These are phyloP conservation scores for Pseudogymnoascus destructans DNA, from an alignment of 2,329 filamentous ascomycete genomes.

Conservation along the genomic window DNA sequence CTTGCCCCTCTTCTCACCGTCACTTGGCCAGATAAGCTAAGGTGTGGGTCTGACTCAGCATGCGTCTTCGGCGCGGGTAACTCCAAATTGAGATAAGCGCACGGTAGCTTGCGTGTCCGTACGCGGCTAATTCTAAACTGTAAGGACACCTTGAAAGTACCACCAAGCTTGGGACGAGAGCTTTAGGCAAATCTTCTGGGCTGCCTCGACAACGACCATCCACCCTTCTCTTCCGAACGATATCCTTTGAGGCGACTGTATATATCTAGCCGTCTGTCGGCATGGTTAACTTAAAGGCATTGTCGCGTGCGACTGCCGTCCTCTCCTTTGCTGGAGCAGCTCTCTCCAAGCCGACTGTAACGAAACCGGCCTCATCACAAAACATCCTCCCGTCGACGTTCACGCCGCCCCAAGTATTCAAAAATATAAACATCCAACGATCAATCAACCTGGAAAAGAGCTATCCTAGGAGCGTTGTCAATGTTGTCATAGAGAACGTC, in stretches of 20 bases:
- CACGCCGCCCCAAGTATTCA: conserved; percentile 80
- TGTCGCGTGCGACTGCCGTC: conserved; percentile 41
- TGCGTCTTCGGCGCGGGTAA: neutral
- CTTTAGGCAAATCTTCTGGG: conserved; percentile 5
- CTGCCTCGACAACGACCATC: conserved; percentile 8
- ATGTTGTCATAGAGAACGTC: conserved; percentile 86
- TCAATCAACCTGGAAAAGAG: conserved; percentile 87
- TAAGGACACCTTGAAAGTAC: conserved; percentile 10
- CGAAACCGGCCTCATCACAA: conserved; percentile 38
- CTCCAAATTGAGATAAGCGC: conserved; percentile 5
- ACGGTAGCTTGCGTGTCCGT: neutral
- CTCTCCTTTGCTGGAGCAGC: conserved; percentile 35
- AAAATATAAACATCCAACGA: conserved; percentile 84
- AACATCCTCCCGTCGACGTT: conserved; percentile 52
- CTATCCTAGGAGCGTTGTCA: conserved; percentile 80
- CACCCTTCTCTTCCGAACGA: neutral
- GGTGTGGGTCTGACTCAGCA: conserved; percentile 6
- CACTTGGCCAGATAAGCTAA: conserved; percentile 7
- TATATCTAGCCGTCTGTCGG: conserved; percentile 3
- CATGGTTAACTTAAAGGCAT: conserved; percentile 23
- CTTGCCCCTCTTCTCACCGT: conserved; percentile 5
- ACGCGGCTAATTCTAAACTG: conserved; percentile 9
- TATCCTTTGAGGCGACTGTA: conserved; percentile 2
- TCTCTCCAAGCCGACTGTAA: conserved; percentile 22
- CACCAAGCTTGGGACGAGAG: conserved; percentile 8